Evolutionary conservation across 2,329 filamentous ascomycete species (phyloP).

Genomic region (Herpotrichia juniperi): DNA sequence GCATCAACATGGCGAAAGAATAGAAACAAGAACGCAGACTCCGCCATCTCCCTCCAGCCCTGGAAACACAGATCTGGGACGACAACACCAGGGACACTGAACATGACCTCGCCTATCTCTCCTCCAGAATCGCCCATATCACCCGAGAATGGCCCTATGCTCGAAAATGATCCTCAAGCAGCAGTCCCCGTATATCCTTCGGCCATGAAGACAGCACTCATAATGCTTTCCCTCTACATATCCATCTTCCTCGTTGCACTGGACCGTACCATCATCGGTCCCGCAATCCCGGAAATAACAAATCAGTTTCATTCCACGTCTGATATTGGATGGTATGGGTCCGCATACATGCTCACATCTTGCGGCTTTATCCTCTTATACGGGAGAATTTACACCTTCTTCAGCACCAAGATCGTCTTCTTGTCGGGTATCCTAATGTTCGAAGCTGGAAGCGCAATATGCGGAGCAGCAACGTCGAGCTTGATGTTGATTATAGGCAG

Average conservation of each 20-base stretch:
- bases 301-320: slow-evolving; percentile 50
- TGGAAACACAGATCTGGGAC: neutral
- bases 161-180: neutral
- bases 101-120: neutral
- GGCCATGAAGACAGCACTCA: neutral
- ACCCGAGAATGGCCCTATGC: neutral
- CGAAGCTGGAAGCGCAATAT: slow-evolving; percentile 61
- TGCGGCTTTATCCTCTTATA: slow-evolving; percentile 51
- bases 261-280: slow-evolving; percentile 53
- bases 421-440: slow-evolving; percentile 54
- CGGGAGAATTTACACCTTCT: slow-evolving; percentile 55
- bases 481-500: slow-evolving; percentile 38
- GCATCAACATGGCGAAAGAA: too few relatives aligned
- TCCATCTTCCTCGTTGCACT: slow-evolving; percentile 21
- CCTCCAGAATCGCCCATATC: neutral
- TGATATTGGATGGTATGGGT: slow-evolving; percentile 53
- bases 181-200: neutral
- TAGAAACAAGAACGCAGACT: neutral
- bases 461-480: slow-evolving; percentile 50
- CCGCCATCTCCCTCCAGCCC: neutral
- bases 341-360: slow-evolving; percentile 47
- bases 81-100: neutral
- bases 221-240: slow-evolving; percentile 12
- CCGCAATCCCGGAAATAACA: slow-evolving; percentile 54
- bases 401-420: slow-evolving; percentile 57